Base-by-base conservation (phyloP, 2,329 filamentous ascomycete genomes). In the Akanthomyces muscarius region DNA sequence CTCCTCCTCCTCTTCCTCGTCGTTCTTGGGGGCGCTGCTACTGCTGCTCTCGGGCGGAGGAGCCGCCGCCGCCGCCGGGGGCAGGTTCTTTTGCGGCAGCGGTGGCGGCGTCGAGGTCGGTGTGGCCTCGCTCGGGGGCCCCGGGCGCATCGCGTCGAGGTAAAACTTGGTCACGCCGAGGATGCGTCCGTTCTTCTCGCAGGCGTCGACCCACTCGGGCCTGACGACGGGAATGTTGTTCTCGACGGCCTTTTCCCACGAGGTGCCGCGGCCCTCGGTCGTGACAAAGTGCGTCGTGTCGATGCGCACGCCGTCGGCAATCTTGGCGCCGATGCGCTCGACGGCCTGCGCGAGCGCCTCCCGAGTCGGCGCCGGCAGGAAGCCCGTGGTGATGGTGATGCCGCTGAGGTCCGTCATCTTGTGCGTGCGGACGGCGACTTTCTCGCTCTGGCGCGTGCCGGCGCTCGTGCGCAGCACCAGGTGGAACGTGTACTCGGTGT, bases 241-340 rank as follows among this genome's bases (percentile, higher is more conserved):
- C 80, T 98, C 94, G 36, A 94, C 89, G 1, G 95, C 95, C 80
- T 95, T 96, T 78, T 99, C 95, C 95, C 95, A 99, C 14, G 89
- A 84, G 57, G 90, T 83, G 38, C 95, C 95, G 62, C 93, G 83
- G 36, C 93, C 93, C 75, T 99, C 95, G 11, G 92, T 96, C 66
- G 94, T 98, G 64, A 99, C 92, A 74, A 99, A 99, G 77, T 99
- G 95, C 18, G 95, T 99, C 0, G 95, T 99, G 74, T 99, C 95
- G 72, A 99, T 98, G 70, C 94, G 86, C 58, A 98, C 92, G 14
- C 85, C 85, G 69, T 97, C 94, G 63, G 92, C 90, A 67, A 98
- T 82, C 81, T 95, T 97, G 65, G 92, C 95, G 55, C 95, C 95
- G 69, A 99, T 96, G 68, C 92, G 85, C 71, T 95, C 88, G 42